Base-by-base conservation (phyloP, 2,329 filamentous ascomycete species). In the Sporothrix globosa region DNA sequence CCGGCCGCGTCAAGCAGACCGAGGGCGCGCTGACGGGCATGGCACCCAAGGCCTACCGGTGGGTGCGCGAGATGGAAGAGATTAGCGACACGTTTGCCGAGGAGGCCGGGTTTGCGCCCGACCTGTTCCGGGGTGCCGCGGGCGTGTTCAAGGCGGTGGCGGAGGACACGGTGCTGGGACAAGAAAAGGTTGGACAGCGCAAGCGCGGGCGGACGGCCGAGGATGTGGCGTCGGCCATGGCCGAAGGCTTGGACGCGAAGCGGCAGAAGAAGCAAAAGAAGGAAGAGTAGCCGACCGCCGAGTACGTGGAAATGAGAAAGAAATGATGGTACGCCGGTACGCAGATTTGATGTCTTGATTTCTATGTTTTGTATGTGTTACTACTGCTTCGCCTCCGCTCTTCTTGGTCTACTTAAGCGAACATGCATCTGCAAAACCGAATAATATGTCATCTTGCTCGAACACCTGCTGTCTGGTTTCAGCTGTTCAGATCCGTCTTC, bases 21-120 rank as follows among this genome's bases (percentile, higher is more conserved):
- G 83, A 87, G 74, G 81, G 77, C 44, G 81, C 74, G 11, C 70
- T 77, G 39, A 72, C 72, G n/a, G 81, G 78, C 17, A 91, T 93
- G 85, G 84, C 90, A 30, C 87, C 88, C 9, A 94, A 93, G 80
- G 91, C 91, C 21, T 93, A 93, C 77, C 83, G 91, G 13, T 94
- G 91, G 91, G 88, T 92, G 0, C 82, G 84, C 46, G 91, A 93
- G 82, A 93, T 94, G 91, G 85, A 89, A 74, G 88, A 93, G 82
- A 92, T 94, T 76, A 87, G 86, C 4, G 81, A 84, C 70, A 91
- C 89, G 3, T 89, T 92, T 77, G 80, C 80, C 7, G 84, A 86
- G 54, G 88, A 90, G 69, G 90, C 88, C 0, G 90, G 89, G 0
- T 92, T 91, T 77, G 79, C 79, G 4, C 78, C 78, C 13, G 80